Conservation (phyloP, 2,329 filamentous ascomycete genomes). For the Fusarium tupiense region DNA sequence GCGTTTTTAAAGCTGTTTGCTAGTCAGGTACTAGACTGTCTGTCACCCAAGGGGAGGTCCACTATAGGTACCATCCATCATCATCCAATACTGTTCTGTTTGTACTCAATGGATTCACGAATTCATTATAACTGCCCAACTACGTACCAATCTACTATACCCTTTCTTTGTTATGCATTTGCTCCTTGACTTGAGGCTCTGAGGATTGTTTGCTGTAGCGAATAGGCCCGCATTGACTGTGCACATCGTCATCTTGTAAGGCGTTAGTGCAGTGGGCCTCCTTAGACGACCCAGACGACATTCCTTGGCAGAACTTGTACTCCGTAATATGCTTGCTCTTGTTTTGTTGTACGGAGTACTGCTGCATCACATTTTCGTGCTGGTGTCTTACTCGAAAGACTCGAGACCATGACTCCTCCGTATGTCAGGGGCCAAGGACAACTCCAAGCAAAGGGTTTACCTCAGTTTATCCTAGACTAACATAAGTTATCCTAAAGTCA, state of each 20-base stretch:
- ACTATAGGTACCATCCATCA: not conserved
- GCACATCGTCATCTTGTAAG: slow-evolving; percentile 1
- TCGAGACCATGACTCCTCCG: no score
- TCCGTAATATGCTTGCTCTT: no score
- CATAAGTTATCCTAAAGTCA: not conserved
- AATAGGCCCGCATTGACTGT: not conserved
- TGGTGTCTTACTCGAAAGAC: not conserved
- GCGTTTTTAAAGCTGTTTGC: slow-evolving; percentile 17
- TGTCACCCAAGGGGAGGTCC: not conserved
- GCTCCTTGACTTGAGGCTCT: not conserved
- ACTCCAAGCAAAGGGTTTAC: not conserved
- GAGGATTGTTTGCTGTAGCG: not conserved
- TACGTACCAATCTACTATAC: slow-evolving; percentile 4
- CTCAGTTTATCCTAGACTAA: not conserved
- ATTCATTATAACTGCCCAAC: not conserved
- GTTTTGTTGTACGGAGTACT: not conserved
- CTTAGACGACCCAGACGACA: not conserved
- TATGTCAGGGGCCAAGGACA: not conserved
- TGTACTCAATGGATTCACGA: slow-evolving; percentile 8
- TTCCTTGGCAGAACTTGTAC: not conserved
- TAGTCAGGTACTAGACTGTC: slow-evolving; percentile 33
- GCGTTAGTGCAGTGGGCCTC: not conserved
- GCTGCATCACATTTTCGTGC: not conserved
- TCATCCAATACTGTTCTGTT: not conserved
- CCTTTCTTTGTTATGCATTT: not conserved